phyloP scores from a whole-genome alignment of 176 grass and related monocot species.

The Saccharum officinarum region DNA sequence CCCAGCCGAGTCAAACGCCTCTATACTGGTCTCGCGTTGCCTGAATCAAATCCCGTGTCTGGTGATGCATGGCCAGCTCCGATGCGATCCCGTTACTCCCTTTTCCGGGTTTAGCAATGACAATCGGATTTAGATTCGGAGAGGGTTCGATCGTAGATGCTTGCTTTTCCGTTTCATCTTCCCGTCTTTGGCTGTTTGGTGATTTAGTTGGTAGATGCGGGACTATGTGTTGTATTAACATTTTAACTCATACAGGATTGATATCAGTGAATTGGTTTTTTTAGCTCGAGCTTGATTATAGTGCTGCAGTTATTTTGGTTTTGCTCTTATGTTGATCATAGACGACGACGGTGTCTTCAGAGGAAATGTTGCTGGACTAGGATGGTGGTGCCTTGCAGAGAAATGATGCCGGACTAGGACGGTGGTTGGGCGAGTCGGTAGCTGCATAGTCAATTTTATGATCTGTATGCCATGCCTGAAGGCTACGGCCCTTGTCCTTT shows the following conservation, averaged over 20 bases:
- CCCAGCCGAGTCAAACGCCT: conserved; percentile 40
- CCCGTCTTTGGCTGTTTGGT: background rate
- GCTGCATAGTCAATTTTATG: conserved; percentile 39
- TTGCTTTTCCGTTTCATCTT: background rate
- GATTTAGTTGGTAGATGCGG: conserved; percentile 40
- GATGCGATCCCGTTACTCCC: conserved; percentile 37
- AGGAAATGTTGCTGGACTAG: background rate
- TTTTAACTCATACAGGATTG: conserved; percentile 29
- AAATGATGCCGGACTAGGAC: conserved; percentile 26
- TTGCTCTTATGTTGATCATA: background rate
- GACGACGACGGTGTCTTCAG: background rate
- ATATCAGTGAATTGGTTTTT: conserved; percentile 1
- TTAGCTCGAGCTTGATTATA: conserved; percentile 8
- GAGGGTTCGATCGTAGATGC: conserved; percentile 23
- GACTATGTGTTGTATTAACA: conserved; percentile 24
- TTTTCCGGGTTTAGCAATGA: conserved; percentile 24
- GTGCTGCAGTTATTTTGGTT: conserved; percentile 4
- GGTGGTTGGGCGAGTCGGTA: conserved; percentile 39
- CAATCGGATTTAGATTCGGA: conserved; percentile 45
- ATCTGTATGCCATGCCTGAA: conserved; percentile 27
- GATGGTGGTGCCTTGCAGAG: background rate
- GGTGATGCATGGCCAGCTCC: conserved; percentile 19
- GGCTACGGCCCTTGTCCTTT: conserved; percentile 13
- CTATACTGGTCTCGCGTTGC: background rate
- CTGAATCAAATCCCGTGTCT: conserved; percentile 37